Evolutionary conservation across 140 eudicot species (phyloP).

Genomic region (Cichorium intybus): DNA sequence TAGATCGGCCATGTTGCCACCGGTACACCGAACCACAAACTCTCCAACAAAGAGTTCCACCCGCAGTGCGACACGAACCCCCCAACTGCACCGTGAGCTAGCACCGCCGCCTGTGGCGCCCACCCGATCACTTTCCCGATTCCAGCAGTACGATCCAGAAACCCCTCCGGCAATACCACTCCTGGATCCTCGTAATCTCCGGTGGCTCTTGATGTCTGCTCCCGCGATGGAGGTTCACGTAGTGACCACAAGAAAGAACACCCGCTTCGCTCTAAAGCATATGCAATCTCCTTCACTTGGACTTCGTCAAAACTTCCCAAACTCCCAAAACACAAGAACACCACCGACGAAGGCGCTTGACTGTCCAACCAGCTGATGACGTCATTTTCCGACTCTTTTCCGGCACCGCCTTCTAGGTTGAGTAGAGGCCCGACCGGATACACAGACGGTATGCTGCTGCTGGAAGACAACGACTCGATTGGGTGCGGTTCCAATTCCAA

Average conservation of each 20-base stretch:
- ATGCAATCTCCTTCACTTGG: constrained; percentile 46
- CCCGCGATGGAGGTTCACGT: constrained; percentile 22
- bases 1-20: constrained; percentile 19
- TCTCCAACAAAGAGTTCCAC: constrained; percentile 21
- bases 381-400: constrained; percentile 6
- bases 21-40: constrained; percentile 20
- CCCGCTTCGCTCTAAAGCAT: constrained; percentile 37
- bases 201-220: not conserved
- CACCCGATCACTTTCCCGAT: constrained; percentile 57
- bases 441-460: constrained; percentile 24
- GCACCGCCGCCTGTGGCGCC: constrained; percentile 55
- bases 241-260: constrained; percentile 49
- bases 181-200: constrained; percentile 7
- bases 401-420: constrained; percentile 5
- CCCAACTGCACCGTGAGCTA: constrained; percentile 51
- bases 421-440: constrained; percentile 38
- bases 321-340: constrained; percentile 51
- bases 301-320: constrained; percentile 28
- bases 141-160: constrained; percentile 31
- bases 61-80: constrained; percentile 76
- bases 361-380: constrained; percentile 28
- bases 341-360: constrained; percentile 46
- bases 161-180: constrained; percentile 45
- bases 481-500: constrained; percentile 31
- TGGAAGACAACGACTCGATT: constrained; percentile 2